A percentile compares a stretch with the other conserved stretches of the same genome.
phyloP scores from a whole-genome alignment of 1,139 yeast genomes.

The Lodderomyces beijingensis region DNA sequence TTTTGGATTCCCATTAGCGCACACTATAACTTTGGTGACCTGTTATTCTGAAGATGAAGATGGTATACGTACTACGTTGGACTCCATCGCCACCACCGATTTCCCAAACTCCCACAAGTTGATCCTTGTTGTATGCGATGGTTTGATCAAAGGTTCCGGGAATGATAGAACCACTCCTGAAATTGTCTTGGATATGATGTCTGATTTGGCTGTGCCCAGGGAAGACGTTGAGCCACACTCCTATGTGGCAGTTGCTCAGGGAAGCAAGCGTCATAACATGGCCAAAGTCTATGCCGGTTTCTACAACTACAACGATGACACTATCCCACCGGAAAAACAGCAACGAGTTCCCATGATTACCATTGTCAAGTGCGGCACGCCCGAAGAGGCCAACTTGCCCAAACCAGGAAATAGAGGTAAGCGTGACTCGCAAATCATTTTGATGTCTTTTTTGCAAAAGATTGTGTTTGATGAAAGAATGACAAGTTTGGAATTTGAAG shows the following conservation, averaged over 20 bases:
- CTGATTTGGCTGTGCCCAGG: constrained; percentile 65
- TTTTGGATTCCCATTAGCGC: constrained; percentile 82
- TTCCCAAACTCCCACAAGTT: constrained; percentile 93
- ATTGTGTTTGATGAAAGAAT: constrained; percentile 94
- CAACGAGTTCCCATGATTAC: constrained; percentile 83
- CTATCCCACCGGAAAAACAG: constrained; percentile 76
- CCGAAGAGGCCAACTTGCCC: constrained; percentile 69
- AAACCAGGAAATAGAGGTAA: constrained; percentile 99
- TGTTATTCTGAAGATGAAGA: constrained; percentile 91
- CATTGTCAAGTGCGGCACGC: constrained; percentile 90
- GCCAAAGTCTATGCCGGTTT: constrained; percentile 94
- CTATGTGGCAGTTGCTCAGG: constrained; percentile 92
- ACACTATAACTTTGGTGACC: constrained; percentile 78
- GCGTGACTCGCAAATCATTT: constrained; percentile 91
- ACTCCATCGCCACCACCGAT: constrained; percentile 87
- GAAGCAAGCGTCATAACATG: constrained; percentile 91
- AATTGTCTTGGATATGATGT: constrained; percentile 81
- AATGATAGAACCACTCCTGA: constrained; percentile 86
- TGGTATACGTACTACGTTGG: constrained; percentile 82
- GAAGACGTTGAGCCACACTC: constrained; percentile 78
- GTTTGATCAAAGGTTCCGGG: constrained; percentile 90
- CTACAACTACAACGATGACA: constrained; percentile 71
- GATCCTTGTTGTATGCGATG: constrained; percentile 84
- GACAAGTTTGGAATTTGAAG: constrained; percentile 88
- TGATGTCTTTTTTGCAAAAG: constrained; percentile 90